A percentile compares a stretch with the other conserved stretches of the same genome.
Evolutionary conservation across 306 rosid genomes (phyloP).

Genomic region (Cucurbita ficifolia): DNA sequence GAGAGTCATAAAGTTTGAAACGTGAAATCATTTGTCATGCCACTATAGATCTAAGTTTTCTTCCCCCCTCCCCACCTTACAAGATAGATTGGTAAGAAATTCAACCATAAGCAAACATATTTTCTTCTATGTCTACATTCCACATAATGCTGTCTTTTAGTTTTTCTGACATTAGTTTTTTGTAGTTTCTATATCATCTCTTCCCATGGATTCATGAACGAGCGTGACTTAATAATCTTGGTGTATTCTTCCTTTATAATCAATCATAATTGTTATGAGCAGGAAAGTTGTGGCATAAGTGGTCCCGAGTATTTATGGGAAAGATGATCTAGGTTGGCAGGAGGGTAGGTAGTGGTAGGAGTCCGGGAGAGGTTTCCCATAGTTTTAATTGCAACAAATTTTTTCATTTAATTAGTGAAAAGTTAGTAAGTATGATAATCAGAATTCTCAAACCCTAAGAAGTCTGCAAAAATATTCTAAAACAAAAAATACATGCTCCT

Average conservation of each 20-base stretch:
- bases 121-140: background rate
- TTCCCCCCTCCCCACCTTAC: background rate
- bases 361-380: background rate
- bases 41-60: background rate
- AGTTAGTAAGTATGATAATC: background rate
- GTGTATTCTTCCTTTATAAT: background rate
- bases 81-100: background rate
- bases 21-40: background rate
- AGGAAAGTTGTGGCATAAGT: background rate
- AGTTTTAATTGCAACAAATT: background rate
- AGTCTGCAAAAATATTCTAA: background rate
- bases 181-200: background rate
- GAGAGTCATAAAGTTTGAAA: background rate
- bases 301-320: background rate
- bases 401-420: background rate
- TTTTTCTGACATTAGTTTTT: background rate
- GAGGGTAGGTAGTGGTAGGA: background rate
- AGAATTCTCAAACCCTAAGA: background rate
- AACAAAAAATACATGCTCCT: background rate
- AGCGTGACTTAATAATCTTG: background rate
- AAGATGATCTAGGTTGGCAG: background rate
- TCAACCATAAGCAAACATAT: background rate
- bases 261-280: background rate
- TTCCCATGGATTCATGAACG: background rate
- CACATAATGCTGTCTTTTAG: background rate